Conservation (phyloP, 768 basidiomycete species). For the Leucocoprinus sp. region DNA sequence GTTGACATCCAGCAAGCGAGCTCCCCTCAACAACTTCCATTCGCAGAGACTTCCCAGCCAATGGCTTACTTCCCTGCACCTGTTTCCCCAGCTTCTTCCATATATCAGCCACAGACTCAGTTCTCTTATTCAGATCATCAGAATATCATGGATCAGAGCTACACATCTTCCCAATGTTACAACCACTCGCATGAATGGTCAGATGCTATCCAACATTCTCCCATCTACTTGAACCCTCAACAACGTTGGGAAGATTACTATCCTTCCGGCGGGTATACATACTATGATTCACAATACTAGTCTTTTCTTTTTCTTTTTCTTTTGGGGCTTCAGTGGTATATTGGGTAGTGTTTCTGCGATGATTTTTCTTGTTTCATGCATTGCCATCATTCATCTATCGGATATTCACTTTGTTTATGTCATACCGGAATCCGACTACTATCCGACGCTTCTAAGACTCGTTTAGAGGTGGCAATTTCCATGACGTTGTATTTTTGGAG, state of each 20-base stretch:
- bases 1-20: background rate
- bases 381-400: background rate
- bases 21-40: background rate
- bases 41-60: background rate
- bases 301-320: background rate
- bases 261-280: conserved; percentile 2
- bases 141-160: background rate
- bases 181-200: background rate
- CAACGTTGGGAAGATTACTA: conserved; percentile 10
- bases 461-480: conserved; percentile 53
- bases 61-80: background rate
- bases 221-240: background rate
- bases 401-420: background rate
- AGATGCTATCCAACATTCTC: background rate
- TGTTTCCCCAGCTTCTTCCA: background rate
- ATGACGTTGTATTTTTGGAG: conserved; percentile 74
- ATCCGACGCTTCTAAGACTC: conserved; percentile 13
- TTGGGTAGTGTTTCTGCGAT: too few relatives aligned
- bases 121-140: conserved; percentile 3
- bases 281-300: conserved; percentile 9
- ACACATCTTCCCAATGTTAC: conserved; percentile 2
- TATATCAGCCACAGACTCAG: background rate
- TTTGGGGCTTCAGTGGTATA: background rate
- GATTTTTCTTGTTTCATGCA: too few relatives aligned
- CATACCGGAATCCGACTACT: conserved; percentile 3